phyloP scores from a whole-genome alignment of 2,329 filamentous ascomycete genomes.

The Exophiala viscosa region DNA sequence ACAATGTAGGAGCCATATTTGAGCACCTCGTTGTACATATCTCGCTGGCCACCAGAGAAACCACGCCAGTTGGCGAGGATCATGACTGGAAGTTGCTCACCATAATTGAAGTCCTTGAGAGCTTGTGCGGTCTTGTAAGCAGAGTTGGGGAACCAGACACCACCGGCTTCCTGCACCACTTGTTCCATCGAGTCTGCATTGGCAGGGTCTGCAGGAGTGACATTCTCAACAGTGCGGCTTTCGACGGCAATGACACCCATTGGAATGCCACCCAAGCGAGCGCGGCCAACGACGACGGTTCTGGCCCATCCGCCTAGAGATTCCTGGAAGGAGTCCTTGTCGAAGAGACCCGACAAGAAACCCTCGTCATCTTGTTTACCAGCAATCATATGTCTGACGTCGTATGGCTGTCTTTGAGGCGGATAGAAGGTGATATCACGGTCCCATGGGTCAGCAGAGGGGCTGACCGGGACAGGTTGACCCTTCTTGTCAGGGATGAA shows the following conservation, averaged over 20 bases:
- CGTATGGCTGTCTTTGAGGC: constrained; percentile 78
- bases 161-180: constrained; percentile 88
- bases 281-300: constrained; percentile 93
- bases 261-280: constrained; percentile 92
- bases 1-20: constrained; percentile 99
- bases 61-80: constrained; percentile 99
- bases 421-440: constrained; percentile 81
- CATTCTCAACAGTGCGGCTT: constrained; percentile 92
- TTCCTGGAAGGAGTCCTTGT: constrained; percentile 95
- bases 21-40: constrained; percentile 99
- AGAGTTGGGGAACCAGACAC: constrained; percentile 99
- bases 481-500: constrained; percentile 95
- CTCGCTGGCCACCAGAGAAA: constrained; percentile 98
- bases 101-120: constrained; percentile 98
- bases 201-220: constrained; percentile 91
- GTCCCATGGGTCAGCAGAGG: constrained; percentile 83
- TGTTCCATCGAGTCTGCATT: constrained; percentile 98
- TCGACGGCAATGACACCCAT: constrained; percentile 98
- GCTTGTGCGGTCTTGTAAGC: constrained; percentile 99
- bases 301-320: constrained; percentile 94
- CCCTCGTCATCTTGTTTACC: constrained; percentile 82
- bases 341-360: constrained; percentile 89
- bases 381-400: constrained; percentile 88
- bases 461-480: constrained; percentile 86
- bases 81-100: constrained; percentile 97